A percentile compares a stretch with the other conserved stretches of the same genome.
These are phyloP conservation scores for Kluyveromyces starmeri DNA, from an alignment of 805 yeast genomes.

Conservation along the genomic window DNA sequence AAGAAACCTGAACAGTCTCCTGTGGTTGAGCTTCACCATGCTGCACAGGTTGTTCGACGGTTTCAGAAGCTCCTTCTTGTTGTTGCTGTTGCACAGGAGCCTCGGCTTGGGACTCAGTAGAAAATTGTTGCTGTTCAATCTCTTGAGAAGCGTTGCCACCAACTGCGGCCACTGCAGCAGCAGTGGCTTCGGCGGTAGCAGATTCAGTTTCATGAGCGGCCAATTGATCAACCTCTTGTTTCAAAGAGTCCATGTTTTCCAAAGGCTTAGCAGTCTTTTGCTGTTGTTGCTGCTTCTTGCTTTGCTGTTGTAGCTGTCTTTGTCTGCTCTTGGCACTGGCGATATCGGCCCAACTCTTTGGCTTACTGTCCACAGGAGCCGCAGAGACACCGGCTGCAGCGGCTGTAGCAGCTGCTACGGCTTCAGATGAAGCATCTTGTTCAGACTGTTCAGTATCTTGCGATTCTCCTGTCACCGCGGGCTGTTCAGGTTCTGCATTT, in stretches of 20 bases:
- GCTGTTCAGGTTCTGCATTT: slow-evolving; percentile 12
- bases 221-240: slow-evolving; percentile 30
- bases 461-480: slow-evolving; percentile 13
- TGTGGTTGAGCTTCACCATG: slow-evolving; percentile 21
- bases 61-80: slow-evolving; percentile 5
- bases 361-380: slow-evolving; percentile 14
- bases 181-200: slow-evolving; percentile 30
- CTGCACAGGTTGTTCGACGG: slow-evolving; percentile 6
- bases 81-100: slow-evolving; percentile 7
- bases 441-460: slow-evolving; percentile 1
- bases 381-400: slow-evolving; percentile 22
- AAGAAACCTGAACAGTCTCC: slow-evolving; percentile 2
- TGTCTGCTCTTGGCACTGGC: slow-evolving; percentile 37
- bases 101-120: slow-evolving; percentile 12
- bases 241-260: slow-evolving; percentile 24
- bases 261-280: slow-evolving; percentile 21
- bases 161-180: slow-evolving; percentile 14
- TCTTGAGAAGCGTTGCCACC: slow-evolving; percentile 10
- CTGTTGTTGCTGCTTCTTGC: slow-evolving; percentile 30
- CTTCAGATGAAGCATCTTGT: slow-evolving; percentile 8
- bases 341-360: slow-evolving; percentile 59
- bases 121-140: slow-evolving; percentile 12
- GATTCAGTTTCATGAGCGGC: slow-evolving; percentile 18
- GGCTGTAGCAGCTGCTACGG: slow-evolving; percentile 8
- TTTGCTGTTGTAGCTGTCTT: slow-evolving; percentile 4